A percentile compares a stretch with the other conserved stretches of the same genome.
Conservation (phyloP, 2,329 filamentous ascomycete species). For the Botrytis byssoidea region DNA sequence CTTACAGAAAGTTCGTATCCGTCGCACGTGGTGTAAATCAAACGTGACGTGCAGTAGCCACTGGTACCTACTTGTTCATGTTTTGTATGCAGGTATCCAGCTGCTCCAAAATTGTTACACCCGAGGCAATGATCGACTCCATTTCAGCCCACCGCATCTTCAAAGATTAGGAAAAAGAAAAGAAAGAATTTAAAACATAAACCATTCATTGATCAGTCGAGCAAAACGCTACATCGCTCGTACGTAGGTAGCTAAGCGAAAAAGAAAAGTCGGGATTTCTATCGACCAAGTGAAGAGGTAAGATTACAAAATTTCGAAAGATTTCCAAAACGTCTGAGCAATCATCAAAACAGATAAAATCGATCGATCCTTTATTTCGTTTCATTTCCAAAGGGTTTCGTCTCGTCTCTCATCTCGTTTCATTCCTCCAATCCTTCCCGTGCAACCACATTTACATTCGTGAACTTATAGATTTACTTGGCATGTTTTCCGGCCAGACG, state of each 20-base stretch:
- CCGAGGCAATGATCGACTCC: constrained; percentile 11
- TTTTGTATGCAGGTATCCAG: constrained; percentile 12
- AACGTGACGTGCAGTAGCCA: constrained; percentile 20
- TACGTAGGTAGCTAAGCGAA: background rate
- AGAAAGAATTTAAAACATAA: background rate
- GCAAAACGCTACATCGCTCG: background rate
- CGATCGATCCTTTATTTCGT: background rate
- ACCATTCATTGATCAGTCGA: background rate
- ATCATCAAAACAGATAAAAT: background rate
- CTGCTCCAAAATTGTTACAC: background rate
- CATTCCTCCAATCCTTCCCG: constrained; percentile 16
- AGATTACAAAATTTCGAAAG: background rate
- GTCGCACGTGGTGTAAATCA: constrained; percentile 14
- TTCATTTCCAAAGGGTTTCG: constrained; percentile 7
- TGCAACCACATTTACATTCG: background rate
- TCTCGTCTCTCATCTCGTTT: constrained; percentile 11
- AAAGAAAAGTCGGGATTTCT: background rate
- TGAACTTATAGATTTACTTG: background rate
- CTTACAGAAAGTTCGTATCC: constrained; percentile 15
- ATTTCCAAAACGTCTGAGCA: background rate
- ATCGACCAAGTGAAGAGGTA: background rate
- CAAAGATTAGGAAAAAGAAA: background rate
- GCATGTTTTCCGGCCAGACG: background rate
- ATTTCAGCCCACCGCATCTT: background rate
- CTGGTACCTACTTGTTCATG: constrained; percentile 8